Evolutionary conservation across 352 stramenopile genomes (phyloP), one percentile per base, ranked within the genome.

Genomic region (Phytophthora ohioensis): DNA sequence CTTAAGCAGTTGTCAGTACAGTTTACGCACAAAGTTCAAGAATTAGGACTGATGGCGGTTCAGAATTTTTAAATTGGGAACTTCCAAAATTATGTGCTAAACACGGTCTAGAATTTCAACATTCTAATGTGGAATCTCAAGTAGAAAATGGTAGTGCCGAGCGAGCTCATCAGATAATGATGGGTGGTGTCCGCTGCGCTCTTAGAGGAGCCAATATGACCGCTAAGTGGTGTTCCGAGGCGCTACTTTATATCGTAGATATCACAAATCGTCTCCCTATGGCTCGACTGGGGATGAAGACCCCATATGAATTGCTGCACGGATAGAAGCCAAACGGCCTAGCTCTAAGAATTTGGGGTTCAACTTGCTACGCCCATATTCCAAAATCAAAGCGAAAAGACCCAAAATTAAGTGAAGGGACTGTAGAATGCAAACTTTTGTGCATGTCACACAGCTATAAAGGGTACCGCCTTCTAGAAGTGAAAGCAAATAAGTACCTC

Each of bases 1-100:
- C 12, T 69, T 21, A 69, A 46, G 8, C 21, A 64, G 11, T 35
- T 68, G 6, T 49, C 51, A 35, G 52, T 70, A 15, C 54, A 64
- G 5, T 59, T 64, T 49, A 36, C 31, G 12, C 59, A n/a, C 21
- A 64, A 62, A 31, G 42, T 63, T 3, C 12, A 45, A 38, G 3
- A 32, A 38, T 64, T 30, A 54, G 63, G 11, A 64, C 38, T 2
- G 63, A 64, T 12, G 27, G 17, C 59, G 62, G 34, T 17, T 46
- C 63, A 17, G 43, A 63, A 4, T 62, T 57, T 8, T 0, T 57
- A 36, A 56, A 69, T 35, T 34, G 43, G 2, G 35, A 41, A 8
- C 17, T 64, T 10, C 2, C n/a, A 11, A 30, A 56, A 27, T 13
- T 21, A 4, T 36, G 53, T 13, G 8, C 13, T 41, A 41, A 27